Conservation (phyloP, 23 red algal species). For the Agarophyton chilense region DNA sequence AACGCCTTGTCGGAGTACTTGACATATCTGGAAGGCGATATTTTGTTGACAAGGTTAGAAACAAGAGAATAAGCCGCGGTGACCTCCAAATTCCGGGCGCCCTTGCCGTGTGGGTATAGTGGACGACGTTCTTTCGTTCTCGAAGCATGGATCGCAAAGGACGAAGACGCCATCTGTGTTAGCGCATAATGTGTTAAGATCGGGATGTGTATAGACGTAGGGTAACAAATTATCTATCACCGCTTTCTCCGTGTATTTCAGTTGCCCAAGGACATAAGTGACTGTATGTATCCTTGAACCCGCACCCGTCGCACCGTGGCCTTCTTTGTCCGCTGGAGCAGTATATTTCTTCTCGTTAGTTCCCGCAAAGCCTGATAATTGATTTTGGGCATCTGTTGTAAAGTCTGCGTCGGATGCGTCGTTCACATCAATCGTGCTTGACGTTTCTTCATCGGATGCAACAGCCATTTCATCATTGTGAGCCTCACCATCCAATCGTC, state of each 20-base stretch:
- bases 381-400: neutral
- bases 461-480: neutral
- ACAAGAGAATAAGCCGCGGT: too few relatives aligned
- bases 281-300: neutral
- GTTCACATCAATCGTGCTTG: neutral
- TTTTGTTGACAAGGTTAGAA: too few relatives aligned
- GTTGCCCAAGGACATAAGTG: neutral
- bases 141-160: slow-evolving; percentile 50
- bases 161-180: slow-evolving; percentile 54
- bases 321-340: neutral
- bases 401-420: neutral
- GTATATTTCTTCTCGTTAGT: neutral
- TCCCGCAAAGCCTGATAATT: neutral
- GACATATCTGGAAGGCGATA: too few relatives aligned
- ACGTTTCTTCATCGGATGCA: slow-evolving; percentile 7
- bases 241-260: slow-evolving; percentile 28
- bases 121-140: too few relatives aligned
- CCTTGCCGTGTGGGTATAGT: neutral
- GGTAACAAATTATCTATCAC: slow-evolving; percentile 47
- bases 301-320: too few relatives aligned
- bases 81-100: too few relatives aligned
- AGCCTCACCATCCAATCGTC: neutral
- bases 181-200: slow-evolving; percentile 52
- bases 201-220: slow-evolving; percentile 64
- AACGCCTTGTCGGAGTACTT: too few relatives aligned